A percentile compares a stretch with the other conserved stretches of the same genome.
Evolutionary conservation across 306 rosid genomes (phyloP).

Genomic region (Abrus precatorius): DNA sequence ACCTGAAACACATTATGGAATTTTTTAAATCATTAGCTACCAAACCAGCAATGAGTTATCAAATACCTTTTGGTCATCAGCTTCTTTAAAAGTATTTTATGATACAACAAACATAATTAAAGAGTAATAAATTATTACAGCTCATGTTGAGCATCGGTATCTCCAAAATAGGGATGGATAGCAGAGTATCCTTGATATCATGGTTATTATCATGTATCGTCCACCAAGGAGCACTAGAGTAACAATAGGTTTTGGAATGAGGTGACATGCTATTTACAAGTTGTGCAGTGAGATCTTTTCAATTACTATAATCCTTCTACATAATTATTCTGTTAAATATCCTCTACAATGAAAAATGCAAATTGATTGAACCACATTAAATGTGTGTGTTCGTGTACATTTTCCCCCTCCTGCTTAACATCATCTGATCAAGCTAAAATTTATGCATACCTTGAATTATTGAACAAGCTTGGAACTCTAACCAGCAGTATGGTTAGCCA

Average conservation of each 20-base stretch:
- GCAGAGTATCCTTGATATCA: neutral
- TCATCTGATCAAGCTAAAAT: neutral
- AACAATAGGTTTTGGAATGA: neutral
- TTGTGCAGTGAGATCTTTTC: neutral
- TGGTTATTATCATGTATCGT: neutral
- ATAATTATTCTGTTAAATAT: constrained; percentile 7
- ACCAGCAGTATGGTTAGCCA: constrained; percentile 52
- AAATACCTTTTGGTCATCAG: too few relatives aligned
- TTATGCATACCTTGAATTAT: constrained; percentile 36
- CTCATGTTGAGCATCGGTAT: too few relatives aligned
- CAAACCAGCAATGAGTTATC: too few relatives aligned
- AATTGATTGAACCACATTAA: neutral
- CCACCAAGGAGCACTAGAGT: neutral
- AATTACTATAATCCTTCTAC: constrained; percentile 29
- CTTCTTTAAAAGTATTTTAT: too few relatives aligned
- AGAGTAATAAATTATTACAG: too few relatives aligned
- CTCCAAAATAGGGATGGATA: too few relatives aligned
- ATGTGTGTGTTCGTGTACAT: neutral
- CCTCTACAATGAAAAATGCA: constrained; percentile 17
- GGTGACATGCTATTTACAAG: neutral
- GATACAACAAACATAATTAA: too few relatives aligned
- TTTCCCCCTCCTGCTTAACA: neutral
- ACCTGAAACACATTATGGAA: too few relatives aligned
- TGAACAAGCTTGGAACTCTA: constrained; percentile 41
- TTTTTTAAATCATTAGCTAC: too few relatives aligned